phyloP scores from a whole-genome alignment of 768 basidiomycete species.

The Auriscalpium microsporum region DNA sequence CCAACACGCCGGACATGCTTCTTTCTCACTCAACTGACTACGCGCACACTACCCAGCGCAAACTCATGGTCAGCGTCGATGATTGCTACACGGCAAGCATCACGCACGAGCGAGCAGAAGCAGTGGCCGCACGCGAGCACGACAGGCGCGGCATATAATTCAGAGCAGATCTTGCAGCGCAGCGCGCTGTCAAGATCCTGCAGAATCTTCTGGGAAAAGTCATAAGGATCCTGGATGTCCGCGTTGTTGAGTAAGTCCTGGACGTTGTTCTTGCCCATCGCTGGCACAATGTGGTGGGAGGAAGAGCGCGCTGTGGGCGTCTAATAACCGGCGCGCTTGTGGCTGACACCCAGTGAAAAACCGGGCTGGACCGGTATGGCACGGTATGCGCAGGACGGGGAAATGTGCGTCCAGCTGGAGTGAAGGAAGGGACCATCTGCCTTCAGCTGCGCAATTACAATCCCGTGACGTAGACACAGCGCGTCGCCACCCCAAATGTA shows the following conservation, averaged over 20 bases:
- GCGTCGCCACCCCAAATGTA: no score
- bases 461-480: no score
- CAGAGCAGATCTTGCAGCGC: slow-evolving; percentile 34
- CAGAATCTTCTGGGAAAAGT: slow-evolving; percentile 23
- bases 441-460: no score
- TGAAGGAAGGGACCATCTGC: no score
- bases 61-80: no score
- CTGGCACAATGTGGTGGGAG: not conserved
- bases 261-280: slow-evolving; percentile 6
- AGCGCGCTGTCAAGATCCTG: slow-evolving; percentile 26
- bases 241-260: slow-evolving; percentile 6
- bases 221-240: slow-evolving; percentile 25
- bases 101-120: slow-evolving; percentile 30
- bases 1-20: slow-evolving; percentile 31
- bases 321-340: not conserved
- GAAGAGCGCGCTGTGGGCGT: not conserved
- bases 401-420: no score
- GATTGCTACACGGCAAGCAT: not conserved
- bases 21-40: slow-evolving; percentile 23
- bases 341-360: no score
- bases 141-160: slow-evolving; percentile 30
- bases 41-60: slow-evolving; percentile 27
- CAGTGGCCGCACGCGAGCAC: slow-evolving; percentile 33
- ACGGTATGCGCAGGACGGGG: no score
- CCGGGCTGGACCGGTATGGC: no score